Evolutionary conservation across 768 basidiomycete species (phyloP), one percentile per base, ranked within the genome.

Genomic region (Lanmaoa rubissima): DNA sequence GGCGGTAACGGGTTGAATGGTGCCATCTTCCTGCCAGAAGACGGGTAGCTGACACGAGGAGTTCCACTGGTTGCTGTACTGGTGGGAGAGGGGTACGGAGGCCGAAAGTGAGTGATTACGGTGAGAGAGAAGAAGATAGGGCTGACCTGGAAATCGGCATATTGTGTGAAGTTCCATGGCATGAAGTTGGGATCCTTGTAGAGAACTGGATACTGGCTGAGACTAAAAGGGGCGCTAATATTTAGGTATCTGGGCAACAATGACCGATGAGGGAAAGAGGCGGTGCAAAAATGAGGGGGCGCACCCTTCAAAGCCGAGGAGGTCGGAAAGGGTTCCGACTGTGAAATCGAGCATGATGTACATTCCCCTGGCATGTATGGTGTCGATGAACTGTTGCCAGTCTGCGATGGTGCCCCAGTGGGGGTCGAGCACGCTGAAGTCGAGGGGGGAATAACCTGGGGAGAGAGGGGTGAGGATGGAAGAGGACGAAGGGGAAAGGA

Each of bases 291-390:
- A n/a, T 31, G 35, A 21, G 48, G 58, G 43, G 16, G 67, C 85
- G 51, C 60, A 93, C 93, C 88, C 90, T 48, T 87, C 69, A 63
- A 93, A 94, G 13, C 89, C 94, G 70, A 97, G 78, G 56, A 94
- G 78, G 76, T 96, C 93, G 59, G 80, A 79, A 83, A 96, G 90
- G 2, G 94, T 97, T 13, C 94, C 94, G 53, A 97, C 88, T 3
- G 94, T 97, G 68, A 97, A 94, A 75, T 97, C 94, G 26, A 83
- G 79, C 84, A 97, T 93, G 65, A 96, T 73, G 69, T 94, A 96
- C 94, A 97, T 94, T 55, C 86, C 87, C 41, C 83, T 80, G 0
- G 81, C 74, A 67, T 97, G 94, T 32, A 96, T 79, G 48, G 81
- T 80, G 67, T 90, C 87, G 58, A 97, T 85, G 48, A 88, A 70